Percentiles rank a stretch among this genome's conserved stretches.
Evolutionary conservation across 352 stramenopile genomes (phyloP).

Genomic region (Phytophthora cryptogea): DNA sequence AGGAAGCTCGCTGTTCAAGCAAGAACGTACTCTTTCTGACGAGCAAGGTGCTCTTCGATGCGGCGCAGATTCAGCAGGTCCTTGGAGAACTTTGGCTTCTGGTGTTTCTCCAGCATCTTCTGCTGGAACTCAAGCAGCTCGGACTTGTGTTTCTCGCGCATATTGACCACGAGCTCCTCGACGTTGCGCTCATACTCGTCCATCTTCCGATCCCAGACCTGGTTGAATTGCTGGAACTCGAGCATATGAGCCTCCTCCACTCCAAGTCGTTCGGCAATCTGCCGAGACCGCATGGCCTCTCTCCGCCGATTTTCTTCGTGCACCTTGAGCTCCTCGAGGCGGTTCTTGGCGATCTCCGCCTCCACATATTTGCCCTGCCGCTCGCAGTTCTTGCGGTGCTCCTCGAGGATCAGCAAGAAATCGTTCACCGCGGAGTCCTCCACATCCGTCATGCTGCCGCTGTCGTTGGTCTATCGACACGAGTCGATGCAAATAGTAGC

Average conservation of each 20-base stretch:
- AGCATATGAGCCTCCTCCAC: conserved; percentile 98
- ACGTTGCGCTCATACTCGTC: conserved; percentile 94
- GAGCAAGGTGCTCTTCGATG: conserved; percentile 93
- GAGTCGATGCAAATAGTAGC: conserved; percentile 5
- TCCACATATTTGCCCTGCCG: conserved; percentile 97
- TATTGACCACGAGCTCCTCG: conserved; percentile 88
- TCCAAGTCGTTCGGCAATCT: conserved; percentile 94
- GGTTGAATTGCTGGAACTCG: conserved; percentile 98
- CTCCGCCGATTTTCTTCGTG: conserved; percentile 95
- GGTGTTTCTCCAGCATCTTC: conserved; percentile 90
- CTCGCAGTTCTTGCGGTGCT: conserved; percentile 98
- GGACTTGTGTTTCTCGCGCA: conserved; percentile 89
- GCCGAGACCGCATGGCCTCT: conserved; percentile 94
- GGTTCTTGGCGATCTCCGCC: conserved; percentile 96
- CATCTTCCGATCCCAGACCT: conserved; percentile 96
- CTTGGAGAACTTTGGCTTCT: conserved; percentile 94
- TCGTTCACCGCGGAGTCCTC: conserved; percentile 85
- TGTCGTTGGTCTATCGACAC: conserved; percentile 6
- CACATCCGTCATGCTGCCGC: conserved; percentile 51
- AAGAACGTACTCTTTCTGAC: conserved; percentile 80
- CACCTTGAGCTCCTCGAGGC: conserved; percentile 96
- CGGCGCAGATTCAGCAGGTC: conserved; percentile 93
- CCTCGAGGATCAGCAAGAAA: conserved; percentile 91
- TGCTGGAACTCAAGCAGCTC: conserved; percentile 94
- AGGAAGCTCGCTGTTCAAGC: not conserved